phyloP scores from a whole-genome alignment of 139 green algal genomes.

The Chlamydomonas sp. region DNA sequence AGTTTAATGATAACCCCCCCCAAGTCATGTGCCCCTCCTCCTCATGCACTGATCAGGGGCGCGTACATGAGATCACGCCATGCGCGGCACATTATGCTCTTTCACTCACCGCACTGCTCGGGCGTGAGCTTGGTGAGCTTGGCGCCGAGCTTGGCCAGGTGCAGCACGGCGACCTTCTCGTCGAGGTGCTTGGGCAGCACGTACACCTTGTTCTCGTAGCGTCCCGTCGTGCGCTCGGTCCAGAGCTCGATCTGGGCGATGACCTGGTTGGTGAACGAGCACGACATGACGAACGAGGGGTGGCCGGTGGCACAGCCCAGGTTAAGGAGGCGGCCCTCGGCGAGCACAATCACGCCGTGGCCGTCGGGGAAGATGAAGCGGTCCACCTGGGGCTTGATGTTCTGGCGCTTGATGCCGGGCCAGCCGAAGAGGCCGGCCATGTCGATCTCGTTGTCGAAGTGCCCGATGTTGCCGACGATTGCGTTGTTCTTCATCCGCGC shows the following conservation, averaged over 20 bases:
- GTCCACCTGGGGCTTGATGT: constrained; percentile 97
- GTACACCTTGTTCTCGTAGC: constrained; percentile 99
- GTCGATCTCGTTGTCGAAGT: constrained; percentile 99
- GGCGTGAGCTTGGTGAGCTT: constrained; percentile 88
- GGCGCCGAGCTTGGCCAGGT: constrained; percentile 92
- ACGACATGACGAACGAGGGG: constrained; percentile 99
- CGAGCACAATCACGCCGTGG: constrained; percentile 95
- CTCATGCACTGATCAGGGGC: too few relatives aligned
- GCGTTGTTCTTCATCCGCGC: constrained; percentile 99
- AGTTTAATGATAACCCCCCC: too few relatives aligned
- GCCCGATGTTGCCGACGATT: constrained; percentile 99
- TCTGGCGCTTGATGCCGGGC: constrained; percentile 91
- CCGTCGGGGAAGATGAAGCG: constrained; percentile 98
- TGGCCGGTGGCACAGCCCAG: constrained; percentile 98
- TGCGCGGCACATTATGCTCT: too few relatives aligned
- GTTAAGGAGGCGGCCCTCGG: constrained; percentile 98
- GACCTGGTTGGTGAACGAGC: constrained; percentile 99
- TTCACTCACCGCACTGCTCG: too few relatives aligned
- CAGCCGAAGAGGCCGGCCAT: constrained; percentile 83
- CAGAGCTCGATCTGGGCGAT: constrained; percentile 99
- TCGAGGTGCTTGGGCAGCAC: constrained; percentile 99
- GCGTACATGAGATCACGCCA: too few relatives aligned
- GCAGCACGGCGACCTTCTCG: constrained; percentile 95
- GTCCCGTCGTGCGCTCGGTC: constrained; percentile 88
- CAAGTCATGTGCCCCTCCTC: too few relatives aligned